These are phyloP conservation scores for Ogataea hybrid DNA, from an alignment of 1,139 yeast species.

Conservation along the genomic window DNA sequence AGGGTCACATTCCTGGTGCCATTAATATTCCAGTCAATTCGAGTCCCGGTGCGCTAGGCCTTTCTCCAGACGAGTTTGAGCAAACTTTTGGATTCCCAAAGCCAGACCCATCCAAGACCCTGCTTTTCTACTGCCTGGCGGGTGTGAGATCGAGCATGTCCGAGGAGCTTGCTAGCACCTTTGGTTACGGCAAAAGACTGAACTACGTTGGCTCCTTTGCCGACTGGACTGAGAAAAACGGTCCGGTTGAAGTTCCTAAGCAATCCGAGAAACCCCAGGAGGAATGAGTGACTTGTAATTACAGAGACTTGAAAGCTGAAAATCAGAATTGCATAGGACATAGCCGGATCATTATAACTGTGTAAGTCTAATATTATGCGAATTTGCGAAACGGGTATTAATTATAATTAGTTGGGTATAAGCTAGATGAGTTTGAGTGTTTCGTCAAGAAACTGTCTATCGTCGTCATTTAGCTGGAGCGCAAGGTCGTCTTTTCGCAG, in stretches of 20 bases:
- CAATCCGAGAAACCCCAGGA: constrained; percentile 5
- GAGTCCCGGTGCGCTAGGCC: constrained; percentile 90
- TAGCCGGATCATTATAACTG: not conserved
- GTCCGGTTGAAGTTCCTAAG: constrained; percentile 22
- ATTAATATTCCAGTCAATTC: constrained; percentile 87
- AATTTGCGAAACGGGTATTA: constrained; percentile 3
- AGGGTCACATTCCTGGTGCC: constrained; percentile 78
- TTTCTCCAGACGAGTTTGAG: constrained; percentile 73
- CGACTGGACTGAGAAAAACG: constrained; percentile 62
- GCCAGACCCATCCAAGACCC: constrained; percentile 67
- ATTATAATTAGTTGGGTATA: not conserved
- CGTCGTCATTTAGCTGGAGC: constrained; percentile 14
- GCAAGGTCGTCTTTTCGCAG: constrained; percentile 5
- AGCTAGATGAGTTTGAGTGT: not conserved
- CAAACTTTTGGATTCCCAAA: constrained; percentile 82
- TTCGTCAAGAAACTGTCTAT: constrained; percentile 18
- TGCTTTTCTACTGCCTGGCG: constrained; percentile 88
- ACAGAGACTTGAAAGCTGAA: not conserved
- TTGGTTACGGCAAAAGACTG: constrained; percentile 79
- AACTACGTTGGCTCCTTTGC: constrained; percentile 81
- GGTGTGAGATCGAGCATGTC: constrained; percentile 93
- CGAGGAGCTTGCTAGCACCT: constrained; percentile 85
- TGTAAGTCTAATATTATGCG: constrained; percentile 3
- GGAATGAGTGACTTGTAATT: not conserved
- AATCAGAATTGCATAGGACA: not conserved